A percentile compares a stretch with the other conserved stretches of the same genome.
phyloP scores from a whole-genome alignment of 176 grass and related monocot genomes.

The Carex littledalei region DNA sequence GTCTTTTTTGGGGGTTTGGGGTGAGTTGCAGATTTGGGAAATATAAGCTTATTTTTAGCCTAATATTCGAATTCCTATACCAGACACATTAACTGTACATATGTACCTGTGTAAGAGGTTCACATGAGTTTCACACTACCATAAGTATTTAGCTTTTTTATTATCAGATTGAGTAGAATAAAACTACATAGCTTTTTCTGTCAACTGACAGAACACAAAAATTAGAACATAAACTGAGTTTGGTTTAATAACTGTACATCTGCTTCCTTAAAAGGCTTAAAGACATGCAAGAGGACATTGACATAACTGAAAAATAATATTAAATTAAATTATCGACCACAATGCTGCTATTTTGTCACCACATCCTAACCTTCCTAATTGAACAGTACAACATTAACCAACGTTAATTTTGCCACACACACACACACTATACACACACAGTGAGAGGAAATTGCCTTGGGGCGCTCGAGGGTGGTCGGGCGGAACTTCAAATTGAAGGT shows the following conservation, averaged over 20 bases:
- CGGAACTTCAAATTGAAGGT: constrained; percentile 3
- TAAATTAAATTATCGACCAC: background rate
- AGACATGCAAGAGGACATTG: background rate
- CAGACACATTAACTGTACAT: background rate
- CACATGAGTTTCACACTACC: background rate
- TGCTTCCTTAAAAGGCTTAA: background rate
- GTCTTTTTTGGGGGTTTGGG: background rate
- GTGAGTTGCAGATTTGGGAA: background rate
- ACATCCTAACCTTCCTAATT: background rate
- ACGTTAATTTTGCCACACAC: background rate
- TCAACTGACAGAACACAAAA: background rate
- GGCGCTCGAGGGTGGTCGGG: constrained; percentile 49
- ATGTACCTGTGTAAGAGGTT: background rate
- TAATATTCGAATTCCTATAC: background rate
- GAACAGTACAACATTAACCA: background rate
- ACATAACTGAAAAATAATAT: background rate
- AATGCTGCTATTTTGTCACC: background rate
- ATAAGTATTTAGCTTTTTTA: background rate
- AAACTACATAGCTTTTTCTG: background rate
- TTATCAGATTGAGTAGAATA: background rate
- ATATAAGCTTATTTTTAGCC: background rate
- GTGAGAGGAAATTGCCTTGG: constrained; percentile 44
- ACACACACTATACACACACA: background rate
- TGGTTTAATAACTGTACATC: background rate
- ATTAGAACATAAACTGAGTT: background rate